Evolutionary conservation across 2,329 filamentous ascomycete genomes (phyloP).

Genomic region (Neofusicoccum cordaticola): DNA sequence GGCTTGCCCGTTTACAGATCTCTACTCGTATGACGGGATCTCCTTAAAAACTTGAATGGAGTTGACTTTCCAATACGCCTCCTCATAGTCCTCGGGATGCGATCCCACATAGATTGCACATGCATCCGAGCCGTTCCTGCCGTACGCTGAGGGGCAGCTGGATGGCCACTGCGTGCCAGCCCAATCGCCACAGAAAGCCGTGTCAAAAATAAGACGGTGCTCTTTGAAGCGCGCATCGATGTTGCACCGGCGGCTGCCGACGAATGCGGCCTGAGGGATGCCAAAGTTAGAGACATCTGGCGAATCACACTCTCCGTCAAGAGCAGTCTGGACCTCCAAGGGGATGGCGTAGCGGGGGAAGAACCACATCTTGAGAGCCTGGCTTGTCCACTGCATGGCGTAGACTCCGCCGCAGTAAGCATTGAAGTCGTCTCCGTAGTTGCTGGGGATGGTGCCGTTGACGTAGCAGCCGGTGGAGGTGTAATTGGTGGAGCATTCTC

Average conservation of each 20-base stretch:
- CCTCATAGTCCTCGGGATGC: slow-evolving; percentile 23
- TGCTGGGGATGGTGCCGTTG: neutral
- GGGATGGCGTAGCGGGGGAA: slow-evolving; percentile 28
- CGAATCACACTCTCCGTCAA: neutral
- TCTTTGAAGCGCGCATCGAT: slow-evolving; percentile 37
- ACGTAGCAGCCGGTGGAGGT: slow-evolving; percentile 24
- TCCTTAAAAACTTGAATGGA: slow-evolving; percentile 39
- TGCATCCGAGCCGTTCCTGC: slow-evolving; percentile 23
- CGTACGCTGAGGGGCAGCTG: slow-evolving; percentile 48
- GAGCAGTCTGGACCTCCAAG: slow-evolving; percentile 41
- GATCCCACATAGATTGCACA: slow-evolving; percentile 24
- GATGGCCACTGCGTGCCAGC: slow-evolving; percentile 67
- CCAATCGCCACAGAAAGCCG: slow-evolving; percentile 55
- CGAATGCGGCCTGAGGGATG: slow-evolving; percentile 62
- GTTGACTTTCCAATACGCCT: slow-evolving; percentile 42
- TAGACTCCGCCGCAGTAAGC: slow-evolving; percentile 32
- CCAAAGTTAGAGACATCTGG: slow-evolving; percentile 65
- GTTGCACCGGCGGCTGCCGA: slow-evolving; percentile 30
- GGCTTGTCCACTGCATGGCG: slow-evolving; percentile 25
- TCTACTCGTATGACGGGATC: too few species aligned
- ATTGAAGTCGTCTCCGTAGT: slow-evolving; percentile 24
- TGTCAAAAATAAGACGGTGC: slow-evolving; percentile 40
- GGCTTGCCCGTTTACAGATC: too few species aligned
- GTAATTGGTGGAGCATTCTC: slow-evolving; percentile 19
- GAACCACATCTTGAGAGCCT: slow-evolving; percentile 25